These are phyloP conservation scores for Picochlorum sp. DNA, from an alignment of 139 green algal genomes.

Conservation along the genomic window DNA sequence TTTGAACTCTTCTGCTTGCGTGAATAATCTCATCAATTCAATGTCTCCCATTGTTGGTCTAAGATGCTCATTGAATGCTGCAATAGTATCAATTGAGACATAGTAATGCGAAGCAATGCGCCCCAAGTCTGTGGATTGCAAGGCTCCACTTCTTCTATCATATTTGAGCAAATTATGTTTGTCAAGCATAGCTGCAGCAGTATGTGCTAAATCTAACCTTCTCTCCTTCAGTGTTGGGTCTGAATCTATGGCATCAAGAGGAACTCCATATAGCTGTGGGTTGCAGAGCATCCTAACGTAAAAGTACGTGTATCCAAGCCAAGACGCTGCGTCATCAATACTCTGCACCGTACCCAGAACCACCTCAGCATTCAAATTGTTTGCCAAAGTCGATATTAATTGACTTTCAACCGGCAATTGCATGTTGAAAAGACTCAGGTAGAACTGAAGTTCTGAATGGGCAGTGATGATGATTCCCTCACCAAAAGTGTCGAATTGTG, in stretches of 20 bases:
- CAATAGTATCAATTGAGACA: constrained; percentile 84
- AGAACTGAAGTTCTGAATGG: constrained; percentile 94
- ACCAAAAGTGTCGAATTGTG: constrained; percentile 92
- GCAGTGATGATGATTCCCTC: constrained; percentile 95
- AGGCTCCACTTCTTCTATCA: constrained; percentile 75
- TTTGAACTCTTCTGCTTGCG: constrained; percentile 77
- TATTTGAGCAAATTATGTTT: constrained; percentile 89
- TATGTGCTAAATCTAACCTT: constrained; percentile 85
- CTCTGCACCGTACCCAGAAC: constrained; percentile 84
- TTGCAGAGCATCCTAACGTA: constrained; percentile 95
- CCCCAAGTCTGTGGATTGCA: constrained; percentile 51
- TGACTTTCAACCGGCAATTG: constrained; percentile 98
- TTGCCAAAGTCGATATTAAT: constrained; percentile 72
- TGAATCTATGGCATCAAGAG: constrained; percentile 55
- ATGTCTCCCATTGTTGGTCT: constrained; percentile 97
- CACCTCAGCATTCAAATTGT: constrained; percentile 96
- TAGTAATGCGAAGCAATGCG: constrained; percentile 99
- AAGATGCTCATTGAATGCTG: constrained; percentile 94
- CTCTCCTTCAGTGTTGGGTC: constrained; percentile 66
- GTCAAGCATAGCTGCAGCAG: constrained; percentile 77
- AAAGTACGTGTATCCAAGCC: constrained; percentile 92
- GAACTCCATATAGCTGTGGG: constrained; percentile 84
- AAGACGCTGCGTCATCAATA: constrained; percentile 71
- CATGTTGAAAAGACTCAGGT: constrained; percentile 95
- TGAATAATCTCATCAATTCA: constrained; percentile 93